Conservation (phyloP, 768 basidiomycete species). For the Gyrodon lividus region DNA sequence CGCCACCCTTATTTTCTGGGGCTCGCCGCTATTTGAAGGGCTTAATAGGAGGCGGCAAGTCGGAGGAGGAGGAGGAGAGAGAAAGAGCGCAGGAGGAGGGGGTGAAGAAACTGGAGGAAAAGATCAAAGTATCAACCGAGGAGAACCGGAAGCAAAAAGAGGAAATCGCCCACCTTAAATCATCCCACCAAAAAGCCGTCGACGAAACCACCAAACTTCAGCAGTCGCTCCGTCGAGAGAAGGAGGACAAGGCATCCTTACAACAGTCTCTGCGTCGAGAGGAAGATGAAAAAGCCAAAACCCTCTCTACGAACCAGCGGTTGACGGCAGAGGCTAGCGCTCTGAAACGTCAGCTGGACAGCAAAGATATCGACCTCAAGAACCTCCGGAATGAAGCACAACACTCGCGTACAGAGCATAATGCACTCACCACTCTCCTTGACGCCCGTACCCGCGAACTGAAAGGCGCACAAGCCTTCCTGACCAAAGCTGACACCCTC, state of each 20-base stretch:
- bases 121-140: constrained; percentile 1
- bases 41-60: constrained; percentile 1
- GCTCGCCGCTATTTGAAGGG: neutral
- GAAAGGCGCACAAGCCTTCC: constrained; percentile 41
- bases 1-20: neutral
- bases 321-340: constrained; percentile 12
- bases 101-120: constrained; percentile 18
- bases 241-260: constrained; percentile 12
- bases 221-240: constrained; percentile 18
- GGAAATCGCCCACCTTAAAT: constrained; percentile 15
- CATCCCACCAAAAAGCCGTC: constrained; percentile 1
- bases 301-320: constrained; percentile 11
- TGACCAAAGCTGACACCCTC: constrained; percentile 43
- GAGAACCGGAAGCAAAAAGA: constrained; percentile 20
- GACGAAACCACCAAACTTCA: constrained; percentile 13
- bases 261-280: constrained; percentile 22
- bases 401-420: constrained; percentile 22
- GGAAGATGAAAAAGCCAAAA: constrained; percentile 19
- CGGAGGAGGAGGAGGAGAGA: constrained; percentile 23
- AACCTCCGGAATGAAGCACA: constrained; percentile 28
- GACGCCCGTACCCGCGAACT: constrained; percentile 39
- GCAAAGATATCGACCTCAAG: constrained; percentile 24
- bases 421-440: constrained; percentile 31
- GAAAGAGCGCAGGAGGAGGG: constrained; percentile 13
- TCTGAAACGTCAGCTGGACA: constrained; percentile 22